Evolutionary conservation across 805 yeast species (phyloP), one percentile per base, ranked within the genome.

Genomic region (Metschnikowia kofuensis): DNA sequence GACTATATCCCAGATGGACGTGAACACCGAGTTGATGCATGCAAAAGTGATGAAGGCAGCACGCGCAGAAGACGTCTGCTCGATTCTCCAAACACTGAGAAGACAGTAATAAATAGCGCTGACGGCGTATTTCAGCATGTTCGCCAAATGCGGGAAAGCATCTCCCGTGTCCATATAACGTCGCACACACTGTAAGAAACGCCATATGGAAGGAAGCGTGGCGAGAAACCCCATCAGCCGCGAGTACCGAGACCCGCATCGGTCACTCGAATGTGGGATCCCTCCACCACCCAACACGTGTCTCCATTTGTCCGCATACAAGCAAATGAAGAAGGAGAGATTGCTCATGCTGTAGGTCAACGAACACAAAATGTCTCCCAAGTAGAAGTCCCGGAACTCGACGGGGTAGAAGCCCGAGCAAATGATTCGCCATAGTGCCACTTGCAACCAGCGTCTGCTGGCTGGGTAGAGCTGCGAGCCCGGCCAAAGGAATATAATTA

Each of bases 101-200:
- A 84, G 71, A 59, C 83, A 80, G 65, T 87, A 84, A 65, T 88
- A 89, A 21, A 79, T 58, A 2, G 87, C 77, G 2, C 91, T 78
- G 35, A 85, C 68, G 0, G 78, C 59, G 63, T 92, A 94, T 66
- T 94, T 94, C 32, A 75, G 59, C 75, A 89, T 89, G 60, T 94
- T 94, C 6, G 96, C 92, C 49, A 92, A 68, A 74, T 94, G 99
- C 0, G 99, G 99, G 63, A 94, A 94, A 87, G 91, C 85, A 60
- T 91, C 97, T 2, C 95, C 92, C 0, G 97, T 86, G 63, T 94
- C 99, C 28, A 84, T 81, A 64, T 78, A 94, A 77, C 99, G 95
- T 58, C 99, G 74, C 32, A 86, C 64, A 68, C 99, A 94, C 64
- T 94, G 99, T 48, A 92, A 62, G 49, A 87, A 81, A 69, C 99